Evolutionary conservation across 192 early-diverging fungal species (phyloP), one percentile per base, ranked within the genome.

Genomic region (Dissophora ornata): DNA sequence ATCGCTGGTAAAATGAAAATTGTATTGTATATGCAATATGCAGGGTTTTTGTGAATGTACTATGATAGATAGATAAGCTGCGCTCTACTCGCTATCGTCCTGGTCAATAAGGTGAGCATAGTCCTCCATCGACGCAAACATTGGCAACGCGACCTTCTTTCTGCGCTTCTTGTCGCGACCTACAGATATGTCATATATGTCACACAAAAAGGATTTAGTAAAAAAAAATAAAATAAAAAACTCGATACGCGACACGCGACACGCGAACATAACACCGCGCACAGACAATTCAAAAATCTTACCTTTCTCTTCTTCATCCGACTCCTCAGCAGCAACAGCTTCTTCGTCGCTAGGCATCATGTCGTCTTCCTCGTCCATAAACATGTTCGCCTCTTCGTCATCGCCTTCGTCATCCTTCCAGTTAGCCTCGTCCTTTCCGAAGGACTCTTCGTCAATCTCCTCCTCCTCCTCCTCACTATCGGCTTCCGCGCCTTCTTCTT

Each of bases 81-180:
- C n/a, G 22, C 28, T 51, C 32, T 75, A 75, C 52, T 75, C 71
- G 63, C 63, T 67, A 41, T 75, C 71, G 22, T 67, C 71, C 33
- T 75, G 71, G 5, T 75, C 71, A 45, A 75, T 66, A 22, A 75
- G 71, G 44, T 75, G 71, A 5, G 87, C 89, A 79, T 91, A 91
- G 50, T 91, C 90, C 53, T 91, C 90, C 67, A 85, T 85, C n/a
- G 88, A 86, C 22, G 83, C 90, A 69, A 91, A 89, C 44, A 87
- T 81, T n/a, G 90, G 90, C 58, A 90, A 47, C 60, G 82, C 84
- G 28, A 63, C 75, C 57, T 83, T 82, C 82, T 88, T 82, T 58
- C 68, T 57, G 26, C 82, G 84, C 60, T 82, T 83, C 80, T 86
- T 87, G 56, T 87, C 62, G 40, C 61, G 62, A 21, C 48, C 71